Evolutionary conservation across 2,329 filamentous ascomycete species (phyloP), one percentile per base, ranked within the genome.

Genomic region (Aspergillus pseudotamarii): DNA sequence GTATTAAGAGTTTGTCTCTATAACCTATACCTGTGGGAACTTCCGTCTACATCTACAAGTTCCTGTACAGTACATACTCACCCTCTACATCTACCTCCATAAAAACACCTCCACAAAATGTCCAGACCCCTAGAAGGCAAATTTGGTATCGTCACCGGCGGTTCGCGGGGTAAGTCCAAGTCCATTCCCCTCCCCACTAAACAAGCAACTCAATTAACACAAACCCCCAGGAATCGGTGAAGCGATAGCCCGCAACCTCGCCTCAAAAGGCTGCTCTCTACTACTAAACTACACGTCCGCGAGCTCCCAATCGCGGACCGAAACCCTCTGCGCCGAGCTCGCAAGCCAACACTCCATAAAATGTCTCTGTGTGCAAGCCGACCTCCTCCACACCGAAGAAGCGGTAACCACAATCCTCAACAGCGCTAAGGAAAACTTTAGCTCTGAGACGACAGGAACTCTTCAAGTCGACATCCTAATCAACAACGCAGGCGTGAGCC

Each of bases 381-480:
- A 93, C 78, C 86, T 94, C 71, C 85, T 86, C 66, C 84, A 85
- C 1, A 82, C 87, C 38, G 82, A 83, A 8, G 88, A 88, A 1
- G 87, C 89, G 2, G 80, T 83, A 6, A 79, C 69, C 1, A 67
- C 85, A 48, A 83, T 93, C 58, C 77, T 93, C 68, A 78, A 81
- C 28, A 83, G 84, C 0, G 84, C 87, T 6, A 84, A 86, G 69
- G 82, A 86, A 67, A 81, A 88, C 72, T 89, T 91, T 78, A 74
- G 83, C 21, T 61, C 67, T 62, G 70, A 14, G 65, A 71, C 56
- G 1, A 70, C 68, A 6, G 73, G 78, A 63, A 81, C 82, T 60
- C 86, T 93, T 74, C 87, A 89, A 71, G 85, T 96, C 72, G 92
- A 96, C 79, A 92, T 96, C 65, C 82, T 96, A 59, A 82, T 96